These are phyloP conservation scores for Melanogaster broomeanus DNA, from an alignment of 768 basidiomycete species.

Conservation along the genomic window DNA sequence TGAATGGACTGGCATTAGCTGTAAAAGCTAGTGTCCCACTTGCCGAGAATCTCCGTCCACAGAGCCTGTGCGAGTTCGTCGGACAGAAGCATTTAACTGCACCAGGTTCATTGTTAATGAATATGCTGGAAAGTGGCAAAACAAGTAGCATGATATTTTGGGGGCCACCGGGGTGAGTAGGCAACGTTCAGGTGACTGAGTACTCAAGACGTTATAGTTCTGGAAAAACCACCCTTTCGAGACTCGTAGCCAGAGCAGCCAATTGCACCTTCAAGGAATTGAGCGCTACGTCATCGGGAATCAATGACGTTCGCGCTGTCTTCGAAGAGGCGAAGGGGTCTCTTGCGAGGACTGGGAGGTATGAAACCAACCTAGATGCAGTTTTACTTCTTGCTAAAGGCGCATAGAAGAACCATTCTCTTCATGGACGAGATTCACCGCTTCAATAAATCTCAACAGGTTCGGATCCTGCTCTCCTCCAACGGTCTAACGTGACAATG, in stretches of 20 bases:
- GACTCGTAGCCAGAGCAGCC: constrained; percentile 62
- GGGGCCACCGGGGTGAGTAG: constrained; percentile 68
- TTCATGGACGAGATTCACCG: constrained; percentile 88
- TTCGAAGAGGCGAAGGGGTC: constrained; percentile 75
- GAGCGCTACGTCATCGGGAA: constrained; percentile 69
- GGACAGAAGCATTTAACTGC: constrained; percentile 70
- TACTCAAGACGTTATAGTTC: constrained; percentile 39
- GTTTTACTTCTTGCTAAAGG: constrained; percentile 3
- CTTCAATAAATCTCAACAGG: constrained; percentile 73
- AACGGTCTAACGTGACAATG: constrained; percentile 8
- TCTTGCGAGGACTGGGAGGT: constrained; percentile 68
- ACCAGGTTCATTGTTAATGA: constrained; percentile 55
- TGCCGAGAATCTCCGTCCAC: constrained; percentile 74
- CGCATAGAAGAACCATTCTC: constrained; percentile 62
- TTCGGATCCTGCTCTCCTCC: constrained; percentile 19
- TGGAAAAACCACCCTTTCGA: constrained; percentile 76
- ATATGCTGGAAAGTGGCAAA: constrained; percentile 48
- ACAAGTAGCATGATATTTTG: constrained; percentile 68
- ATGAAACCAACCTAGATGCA: constrained; percentile 6
- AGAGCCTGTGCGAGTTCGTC: constrained; percentile 61
- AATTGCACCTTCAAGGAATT: constrained; percentile 72
- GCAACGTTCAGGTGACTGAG: not conserved
- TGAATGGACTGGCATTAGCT: constrained; percentile 21
- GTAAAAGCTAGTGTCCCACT: constrained; percentile 49
- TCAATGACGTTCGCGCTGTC: constrained; percentile 69